Conservation (phyloP, 306 rosid genomes). For the Geum urbanum region DNA sequence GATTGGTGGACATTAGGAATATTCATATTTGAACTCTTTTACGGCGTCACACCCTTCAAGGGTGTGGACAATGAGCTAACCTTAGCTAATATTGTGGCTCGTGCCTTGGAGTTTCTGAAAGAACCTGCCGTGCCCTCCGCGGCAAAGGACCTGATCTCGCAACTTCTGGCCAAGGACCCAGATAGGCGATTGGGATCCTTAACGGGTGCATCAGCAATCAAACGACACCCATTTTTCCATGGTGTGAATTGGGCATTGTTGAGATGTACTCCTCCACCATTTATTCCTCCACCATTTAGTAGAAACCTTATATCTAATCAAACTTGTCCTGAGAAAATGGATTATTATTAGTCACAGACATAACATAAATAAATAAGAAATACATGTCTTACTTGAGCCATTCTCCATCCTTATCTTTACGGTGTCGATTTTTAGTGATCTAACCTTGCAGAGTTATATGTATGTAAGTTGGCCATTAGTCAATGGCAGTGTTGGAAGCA, state of each 20-base stretch:
- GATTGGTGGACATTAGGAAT: slow-evolving; percentile 81
- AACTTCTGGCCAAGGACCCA: slow-evolving; percentile 62
- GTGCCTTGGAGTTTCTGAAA: slow-evolving; percentile 69
- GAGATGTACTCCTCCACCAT: slow-evolving; percentile 66
- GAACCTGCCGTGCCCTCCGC: slow-evolving; percentile 44
- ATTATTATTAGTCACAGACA: slow-evolving; percentile 43
- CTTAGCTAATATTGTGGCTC: slow-evolving; percentile 65
- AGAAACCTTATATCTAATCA: slow-evolving; percentile 48
- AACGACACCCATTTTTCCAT: slow-evolving; percentile 57
- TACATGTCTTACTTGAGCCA: not conserved
- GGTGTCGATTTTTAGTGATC: too few species aligned
- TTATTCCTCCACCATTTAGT: slow-evolving; percentile 37
- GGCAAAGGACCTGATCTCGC: slow-evolving; percentile 58
- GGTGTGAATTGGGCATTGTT: slow-evolving; percentile 72
- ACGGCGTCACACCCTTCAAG: slow-evolving; percentile 70
- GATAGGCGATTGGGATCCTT: slow-evolving; percentile 56
- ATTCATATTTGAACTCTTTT: slow-evolving; percentile 54
- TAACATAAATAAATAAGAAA: slow-evolving; percentile 5
- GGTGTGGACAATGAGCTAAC: slow-evolving; percentile 66
- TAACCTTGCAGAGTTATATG: too few species aligned
- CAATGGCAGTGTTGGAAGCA: slow-evolving; percentile 8
- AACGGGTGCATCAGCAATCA: slow-evolving; percentile 55
- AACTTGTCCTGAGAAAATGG: slow-evolving; percentile 53
- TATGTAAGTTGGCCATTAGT: not conserved
- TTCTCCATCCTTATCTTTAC: too few species aligned